Conservation (phyloP, 2,329 filamentous ascomycete genomes). For the Leptographium procerum region DNA sequence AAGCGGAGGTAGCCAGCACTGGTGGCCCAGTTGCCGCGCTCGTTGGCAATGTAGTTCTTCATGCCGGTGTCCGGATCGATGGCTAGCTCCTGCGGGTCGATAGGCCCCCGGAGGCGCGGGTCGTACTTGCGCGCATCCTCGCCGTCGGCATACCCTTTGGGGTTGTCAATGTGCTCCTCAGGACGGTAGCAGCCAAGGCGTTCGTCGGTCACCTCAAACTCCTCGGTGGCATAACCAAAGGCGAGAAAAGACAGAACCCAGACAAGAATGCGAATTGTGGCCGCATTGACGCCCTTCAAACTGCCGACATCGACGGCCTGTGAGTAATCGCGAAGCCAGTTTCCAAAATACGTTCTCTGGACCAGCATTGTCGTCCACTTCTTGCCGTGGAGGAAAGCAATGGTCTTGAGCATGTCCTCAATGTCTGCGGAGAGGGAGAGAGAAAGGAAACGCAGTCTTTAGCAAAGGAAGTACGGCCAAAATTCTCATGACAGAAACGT, state of each 20-base stretch:
- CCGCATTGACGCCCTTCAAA: constrained; percentile 65
- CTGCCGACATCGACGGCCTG: constrained; percentile 74
- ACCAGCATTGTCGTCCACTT: constrained; percentile 77
- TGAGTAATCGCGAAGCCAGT: constrained; percentile 79
- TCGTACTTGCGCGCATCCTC: constrained; percentile 76
- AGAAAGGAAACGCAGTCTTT: too few relatives aligned
- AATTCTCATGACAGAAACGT: constrained; percentile 11
- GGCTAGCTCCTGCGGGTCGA: constrained; percentile 58
- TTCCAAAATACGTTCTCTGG: constrained; percentile 72
- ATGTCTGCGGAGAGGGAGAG: constrained; percentile 47
- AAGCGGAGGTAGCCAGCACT: constrained; percentile 75
- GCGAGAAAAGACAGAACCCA: constrained; percentile 75
- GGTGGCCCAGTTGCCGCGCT: constrained; percentile 77
- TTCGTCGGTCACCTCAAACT: constrained; percentile 75
- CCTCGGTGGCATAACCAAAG: constrained; percentile 75
- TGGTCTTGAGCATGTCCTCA: constrained; percentile 68
- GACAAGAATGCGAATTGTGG: constrained; percentile 65
- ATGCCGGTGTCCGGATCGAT: constrained; percentile 74
- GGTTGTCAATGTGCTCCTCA: constrained; percentile 66
- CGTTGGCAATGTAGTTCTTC: constrained; percentile 99
- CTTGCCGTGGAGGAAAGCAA: constrained; percentile 67
- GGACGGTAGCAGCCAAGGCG: constrained; percentile 71
- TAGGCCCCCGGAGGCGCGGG: constrained; percentile 66
- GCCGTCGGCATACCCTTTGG: constrained; percentile 77
- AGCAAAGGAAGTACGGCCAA: too few relatives aligned